Base-by-base conservation (phyloP, 2,329 filamentous ascomycete species). In the Talaromyces verruculosus region DNA sequence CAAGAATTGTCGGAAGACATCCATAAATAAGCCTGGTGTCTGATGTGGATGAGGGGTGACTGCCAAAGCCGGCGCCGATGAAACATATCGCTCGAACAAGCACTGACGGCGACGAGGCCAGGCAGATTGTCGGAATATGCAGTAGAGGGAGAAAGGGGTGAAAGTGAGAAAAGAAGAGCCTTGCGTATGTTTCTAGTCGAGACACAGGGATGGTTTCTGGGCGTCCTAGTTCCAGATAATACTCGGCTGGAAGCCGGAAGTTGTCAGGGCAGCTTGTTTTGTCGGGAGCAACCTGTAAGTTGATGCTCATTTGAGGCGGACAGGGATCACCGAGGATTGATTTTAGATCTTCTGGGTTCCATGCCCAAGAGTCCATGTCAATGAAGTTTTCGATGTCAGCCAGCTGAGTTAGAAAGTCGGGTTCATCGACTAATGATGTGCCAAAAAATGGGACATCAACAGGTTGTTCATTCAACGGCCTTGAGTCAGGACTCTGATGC, bases 41-140 rank as follows among this genome's bases (percentile, higher is more conserved):
- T 15, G 33, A 39, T 39, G 55, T 35, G 15, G 55, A 35, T 25
- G 28, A 33, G 28, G 30, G n/a, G 7, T 59, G 55, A 59, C 35
- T 19, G 15, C 30, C 35, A 59, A 59, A 59, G 33, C 55, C 35
- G 10, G 28, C 30, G 19, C 55, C 55, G n/a, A 59, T 59, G 8
- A 59, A 59, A 59, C 55, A 59, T 37, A 59, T 59, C 10, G 55
- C 35, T 39, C 55, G 28, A 59, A 59, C 55, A 33, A 59, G 55
- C 35, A 35, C 55, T 19, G 35, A 1, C 11, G 35, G n/a, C 5
- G 19, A 59, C 39, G 33, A 59, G 19, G 55, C 28, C 35, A 59
- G 55, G 55, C 55, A 59, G 55, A 59, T 41, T 39, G 55, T 59
- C 22, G 55, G 55, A 39, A 41, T 10, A 41, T 59, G 35, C 11